phyloP scores from a whole-genome alignment of 2,329 filamentous ascomycete genomes.

The Polychaeton citri region DNA sequence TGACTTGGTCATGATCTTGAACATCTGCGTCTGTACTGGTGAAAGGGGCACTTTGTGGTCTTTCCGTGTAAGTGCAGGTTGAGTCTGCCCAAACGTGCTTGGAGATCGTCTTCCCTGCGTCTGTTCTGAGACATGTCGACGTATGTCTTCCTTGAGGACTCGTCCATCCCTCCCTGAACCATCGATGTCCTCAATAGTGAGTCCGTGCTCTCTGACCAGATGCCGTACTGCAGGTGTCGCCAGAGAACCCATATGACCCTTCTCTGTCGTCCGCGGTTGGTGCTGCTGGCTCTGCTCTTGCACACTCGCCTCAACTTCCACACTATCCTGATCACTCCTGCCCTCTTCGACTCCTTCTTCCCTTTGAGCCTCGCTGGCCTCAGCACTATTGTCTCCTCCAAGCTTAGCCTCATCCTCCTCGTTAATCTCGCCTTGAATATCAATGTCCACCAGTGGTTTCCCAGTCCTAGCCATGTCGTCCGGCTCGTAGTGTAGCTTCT shows the following conservation, averaged over 20 bases:
- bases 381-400: conserved; percentile 16
- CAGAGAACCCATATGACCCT: conserved; percentile 55
- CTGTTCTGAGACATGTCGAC: conserved; percentile 30
- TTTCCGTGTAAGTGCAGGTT: conserved; percentile 22
- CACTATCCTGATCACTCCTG: conserved; percentile 7
- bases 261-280: conserved; percentile 18
- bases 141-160: conserved; percentile 84
- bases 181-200: conserved; percentile 64
- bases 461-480: conserved; percentile 95
- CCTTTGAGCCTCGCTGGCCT: conserved; percentile 2
- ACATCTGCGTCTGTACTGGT: conserved; percentile 81
- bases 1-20: conserved; percentile 91
- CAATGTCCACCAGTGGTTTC: conserved; percentile 83
- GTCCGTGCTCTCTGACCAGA: conserved; percentile 62
- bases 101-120: too few relatives aligned
- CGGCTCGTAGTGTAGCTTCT: conserved; percentile 88
- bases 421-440: conserved; percentile 67
- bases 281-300: neutral
- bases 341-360: conserved; percentile 6
- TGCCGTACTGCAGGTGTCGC: conserved; percentile 90
- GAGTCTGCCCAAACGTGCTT: conserved; percentile 11
- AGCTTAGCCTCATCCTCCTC: conserved; percentile 41
- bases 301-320: conserved; percentile 5
- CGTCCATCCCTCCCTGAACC: conserved; percentile 86
- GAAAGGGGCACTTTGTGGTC: conserved; percentile 62